Base-by-base conservation (phyloP, 768 basidiomycete genomes). In the Naematelia encephala region DNA sequence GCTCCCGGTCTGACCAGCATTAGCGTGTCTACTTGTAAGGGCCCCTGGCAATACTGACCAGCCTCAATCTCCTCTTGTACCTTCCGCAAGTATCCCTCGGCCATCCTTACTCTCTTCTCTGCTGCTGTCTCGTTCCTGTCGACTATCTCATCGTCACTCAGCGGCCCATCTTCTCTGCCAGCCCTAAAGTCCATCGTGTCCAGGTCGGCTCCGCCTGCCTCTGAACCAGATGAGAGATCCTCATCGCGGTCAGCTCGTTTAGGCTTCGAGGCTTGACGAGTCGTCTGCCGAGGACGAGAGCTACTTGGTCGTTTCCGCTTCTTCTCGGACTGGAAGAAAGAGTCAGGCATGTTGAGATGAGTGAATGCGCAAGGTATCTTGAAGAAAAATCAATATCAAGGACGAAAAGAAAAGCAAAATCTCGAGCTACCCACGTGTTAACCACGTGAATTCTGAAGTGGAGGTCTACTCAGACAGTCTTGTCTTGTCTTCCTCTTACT, bases 51-150 rank as follows among this genome's bases (percentile, higher is more conserved):
- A 2, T 43, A 29, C 54, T 3, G 49, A 68, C 58, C 80, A 84
- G 76, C 67, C 84, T 87, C 81, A 26, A 93, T 77, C 34, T 83
- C 84, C 59, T 87, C 84, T 76, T 89, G 89, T 13, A 98, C 85
- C 61, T 82, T 86, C 60, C 91, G 85, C 42, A 99, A 80, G 77
- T 98, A 97, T 62, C 94, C 77, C 75, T 91, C 88, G 3, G 94
- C 93, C 39, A 99, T 79, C 59, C 96, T 80, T 19, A 99, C 80
- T 59, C 96, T 81, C 78, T 98, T 99, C 81, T 91, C 86, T 0
- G 91, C 91, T 1, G 91, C 90, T 3, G 91, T 94, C 79, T 97
- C 94, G 63, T 86, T 81, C 63, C 86, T 84, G 66, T 92, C 87
- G 67, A 96, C 91, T 23, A 63, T 55, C 53, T 73, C 70, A 43